Conservation (phyloP, 179 eudicot genomes). For the Beta macrorhiza region DNA sequence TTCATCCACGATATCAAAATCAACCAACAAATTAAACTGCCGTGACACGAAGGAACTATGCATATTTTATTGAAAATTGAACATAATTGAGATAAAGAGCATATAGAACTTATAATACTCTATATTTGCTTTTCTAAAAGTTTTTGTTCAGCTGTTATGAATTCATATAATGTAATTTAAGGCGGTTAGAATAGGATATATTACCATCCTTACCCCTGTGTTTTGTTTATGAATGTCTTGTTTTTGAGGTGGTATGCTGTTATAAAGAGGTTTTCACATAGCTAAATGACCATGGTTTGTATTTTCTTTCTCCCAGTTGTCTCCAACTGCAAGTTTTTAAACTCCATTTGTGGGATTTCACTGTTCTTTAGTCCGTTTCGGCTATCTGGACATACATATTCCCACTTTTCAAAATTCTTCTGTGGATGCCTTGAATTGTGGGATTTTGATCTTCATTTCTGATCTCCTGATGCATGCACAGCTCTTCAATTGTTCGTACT, state of each 20-base stretch:
- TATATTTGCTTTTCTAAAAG: background rate
- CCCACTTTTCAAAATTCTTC: background rate
- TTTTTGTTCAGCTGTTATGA: background rate
- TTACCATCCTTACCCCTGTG: background rate
- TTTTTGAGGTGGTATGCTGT: too few relatives aligned
- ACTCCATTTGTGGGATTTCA: too few relatives aligned
- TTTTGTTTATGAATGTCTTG: background rate
- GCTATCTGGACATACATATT: too few relatives aligned
- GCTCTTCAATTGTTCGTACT: background rate
- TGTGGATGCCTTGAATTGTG: background rate
- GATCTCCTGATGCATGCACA: background rate
- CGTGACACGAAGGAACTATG: background rate
- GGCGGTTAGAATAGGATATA: background rate
- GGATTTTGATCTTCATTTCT: background rate
- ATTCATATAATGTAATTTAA: too few relatives aligned
- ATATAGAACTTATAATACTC: background rate
- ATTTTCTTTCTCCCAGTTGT: too few relatives aligned
- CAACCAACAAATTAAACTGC: background rate
- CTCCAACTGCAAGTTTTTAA: too few relatives aligned
- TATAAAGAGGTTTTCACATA: too few relatives aligned
- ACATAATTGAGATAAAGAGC: background rate
- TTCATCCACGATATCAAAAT: background rate
- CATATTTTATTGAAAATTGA: background rate
- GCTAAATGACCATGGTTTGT: too few relatives aligned
- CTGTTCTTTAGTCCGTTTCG: too few relatives aligned